Base-by-base conservation (phyloP, 345 rosid genomes). In the Arabis hirsuta region DNA sequence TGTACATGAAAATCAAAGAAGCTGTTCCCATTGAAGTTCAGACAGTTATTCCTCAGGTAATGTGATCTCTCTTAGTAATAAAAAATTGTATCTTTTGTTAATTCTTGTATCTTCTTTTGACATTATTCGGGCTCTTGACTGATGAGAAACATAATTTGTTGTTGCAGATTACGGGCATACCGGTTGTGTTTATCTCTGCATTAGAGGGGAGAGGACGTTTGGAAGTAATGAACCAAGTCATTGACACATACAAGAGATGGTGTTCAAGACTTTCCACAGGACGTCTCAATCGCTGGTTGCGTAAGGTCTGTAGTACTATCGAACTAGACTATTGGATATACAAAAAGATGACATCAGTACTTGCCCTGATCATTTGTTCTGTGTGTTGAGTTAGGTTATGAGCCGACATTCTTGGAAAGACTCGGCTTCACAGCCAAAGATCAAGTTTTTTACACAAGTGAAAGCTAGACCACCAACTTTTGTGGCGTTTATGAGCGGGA, bases 401-500 rank as follows among this genome's bases (percentile, higher is more conserved):
- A 90, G 99, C 79, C 79, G 97, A 62, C 99, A 91, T 77, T 95
- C 99, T 1, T 95, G 99, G 99, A 95, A 83, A 84, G 97, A 88
- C 71, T 85, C 83, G 43, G 88, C 96, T 24, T 83, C 96, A 5
- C 91, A 90, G 65, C 92, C 96, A 20, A 95, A 88, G 87, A 86
- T 95, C 59, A 95, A 95, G 79, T 95, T 91, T 73, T 87, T 95
- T 79, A 89, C 99, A 27, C 99, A 95, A 67, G 99, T 95, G 81
- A 95, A 95, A 88, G 99, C 97, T 24, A 81, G 99, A 34, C 99
- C 99, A 11, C 97, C 97, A 0, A 95, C 99, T 63, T 95, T 95
- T 72, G 90, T 95, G 0, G 93, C 97, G 71, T 95, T 95, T 65
- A 45, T 88, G 70, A 82, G 82, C 4, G 96, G 96, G 73, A 91